These are phyloP conservation scores for Corrigiola litoralis DNA, from an alignment of 179 eudicot species.

Conservation along the genomic window DNA sequence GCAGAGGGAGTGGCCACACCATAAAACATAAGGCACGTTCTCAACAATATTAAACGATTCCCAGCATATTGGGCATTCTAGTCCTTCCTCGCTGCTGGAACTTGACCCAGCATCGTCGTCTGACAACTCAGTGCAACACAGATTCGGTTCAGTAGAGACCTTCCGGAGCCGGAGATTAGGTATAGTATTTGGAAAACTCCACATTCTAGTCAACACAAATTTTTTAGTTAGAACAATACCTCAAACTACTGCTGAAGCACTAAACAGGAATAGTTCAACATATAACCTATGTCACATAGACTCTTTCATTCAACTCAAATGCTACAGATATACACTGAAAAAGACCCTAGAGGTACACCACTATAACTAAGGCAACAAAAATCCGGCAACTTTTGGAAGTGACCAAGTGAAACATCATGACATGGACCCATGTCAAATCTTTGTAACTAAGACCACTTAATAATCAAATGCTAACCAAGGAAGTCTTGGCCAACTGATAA, in stretches of 20 bases:
- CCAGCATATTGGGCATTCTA: slow-evolving; percentile 78
- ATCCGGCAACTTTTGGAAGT: background rate
- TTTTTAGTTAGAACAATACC: background rate
- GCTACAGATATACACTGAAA: too few species aligned
- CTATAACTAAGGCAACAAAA: background rate
- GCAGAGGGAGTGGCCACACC: slow-evolving; percentile 81
- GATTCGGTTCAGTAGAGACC: slow-evolving; percentile 34
- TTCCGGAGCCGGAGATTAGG: slow-evolving; percentile 41
- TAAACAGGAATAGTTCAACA: background rate
- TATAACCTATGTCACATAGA: background rate
- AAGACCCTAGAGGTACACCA: too few species aligned
- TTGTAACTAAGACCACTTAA: background rate
- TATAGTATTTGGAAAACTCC: slow-evolving; percentile 47
- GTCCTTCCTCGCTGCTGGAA: slow-evolving; percentile 55
- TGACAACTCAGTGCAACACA: slow-evolving; percentile 39
- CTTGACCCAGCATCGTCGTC: slow-evolving; percentile 61
- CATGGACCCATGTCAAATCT: too few species aligned
- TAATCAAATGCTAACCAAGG: background rate
- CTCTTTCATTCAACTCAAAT: background rate
- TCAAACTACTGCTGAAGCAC: background rate
- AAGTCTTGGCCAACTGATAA: too few species aligned
- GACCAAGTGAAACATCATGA: background rate
- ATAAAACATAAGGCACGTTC: slow-evolving; percentile 69
- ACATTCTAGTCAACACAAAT: slow-evolving; percentile 35
- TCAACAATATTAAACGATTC: slow-evolving; percentile 75